phyloP scores from a whole-genome alignment of 257 asterid species.

The Solanum clarkiae region DNA sequence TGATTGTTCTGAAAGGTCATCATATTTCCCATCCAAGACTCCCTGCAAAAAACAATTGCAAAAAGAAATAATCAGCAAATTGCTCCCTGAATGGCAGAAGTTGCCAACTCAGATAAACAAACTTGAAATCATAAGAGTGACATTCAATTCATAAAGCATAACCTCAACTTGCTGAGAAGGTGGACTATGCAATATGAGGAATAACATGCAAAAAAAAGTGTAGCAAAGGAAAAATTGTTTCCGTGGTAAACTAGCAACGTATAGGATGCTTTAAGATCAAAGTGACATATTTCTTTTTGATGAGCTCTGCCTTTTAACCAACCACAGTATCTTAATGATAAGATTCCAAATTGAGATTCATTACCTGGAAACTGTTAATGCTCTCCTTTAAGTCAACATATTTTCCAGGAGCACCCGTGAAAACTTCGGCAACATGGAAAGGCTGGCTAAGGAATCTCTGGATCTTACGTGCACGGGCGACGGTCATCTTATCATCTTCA shows the following conservation, averaged over 20 bases:
- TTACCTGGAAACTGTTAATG: conserved; percentile 88
- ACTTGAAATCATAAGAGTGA: background rate
- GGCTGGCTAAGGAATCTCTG: conserved; percentile 92
- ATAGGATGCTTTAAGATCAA: background rate
- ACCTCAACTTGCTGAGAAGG: background rate
- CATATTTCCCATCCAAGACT: conserved; percentile 85
- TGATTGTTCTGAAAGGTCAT: conserved; percentile 84
- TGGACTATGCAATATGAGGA: background rate
- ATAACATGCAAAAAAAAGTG: background rate
- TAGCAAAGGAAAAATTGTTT: background rate
- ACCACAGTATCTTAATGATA: background rate
- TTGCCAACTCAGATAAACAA: background rate
- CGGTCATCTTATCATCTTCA: too few relatives aligned
- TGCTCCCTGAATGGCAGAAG: background rate
- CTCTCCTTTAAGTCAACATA: conserved; percentile 97
- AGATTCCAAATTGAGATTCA: background rate
- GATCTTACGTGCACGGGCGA: conserved; percentile 5
- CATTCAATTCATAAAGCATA: background rate
- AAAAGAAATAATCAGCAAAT: background rate
- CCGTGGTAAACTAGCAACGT: background rate
- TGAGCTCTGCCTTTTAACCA: background rate
- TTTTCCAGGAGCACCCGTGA: conserved; percentile 97
- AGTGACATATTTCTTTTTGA: background rate
- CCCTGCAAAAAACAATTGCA: conserved; percentile 30
- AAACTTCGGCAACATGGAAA: conserved; percentile 98